These are phyloP conservation scores for Lepidopterella palustris DNA, from an alignment of 495 filamentous ascomycete species.

Conservation along the genomic window DNA sequence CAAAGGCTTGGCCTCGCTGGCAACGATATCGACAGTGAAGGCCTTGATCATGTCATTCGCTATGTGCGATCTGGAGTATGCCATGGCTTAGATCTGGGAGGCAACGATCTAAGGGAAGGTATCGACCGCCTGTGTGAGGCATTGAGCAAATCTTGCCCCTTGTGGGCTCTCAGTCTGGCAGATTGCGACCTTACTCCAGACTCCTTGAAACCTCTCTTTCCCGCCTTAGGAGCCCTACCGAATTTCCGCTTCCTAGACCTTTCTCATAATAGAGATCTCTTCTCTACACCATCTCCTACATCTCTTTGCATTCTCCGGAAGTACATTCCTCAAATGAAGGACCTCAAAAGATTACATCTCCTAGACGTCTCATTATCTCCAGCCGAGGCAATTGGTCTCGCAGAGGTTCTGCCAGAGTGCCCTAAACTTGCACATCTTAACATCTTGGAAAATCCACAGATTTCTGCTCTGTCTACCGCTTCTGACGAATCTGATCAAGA, in stretches of 20 bases:
- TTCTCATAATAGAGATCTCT: conserved; percentile 79
- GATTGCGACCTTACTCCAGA: conserved; percentile 73
- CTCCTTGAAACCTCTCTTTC: conserved; percentile 68
- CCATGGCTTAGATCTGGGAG: conserved; percentile 87
- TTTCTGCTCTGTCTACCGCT: conserved; percentile 61
- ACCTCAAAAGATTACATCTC: conserved; percentile 79
- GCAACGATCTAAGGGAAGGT: conserved; percentile 71
- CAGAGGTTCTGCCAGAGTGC: conserved; percentile 82
- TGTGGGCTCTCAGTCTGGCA: conserved; percentile 80
- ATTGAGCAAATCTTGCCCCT: conserved; percentile 53
- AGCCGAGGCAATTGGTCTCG: conserved; percentile 80
- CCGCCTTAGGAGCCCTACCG: conserved; percentile 61
- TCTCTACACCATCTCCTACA: conserved; percentile 58
- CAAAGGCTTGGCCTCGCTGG: conserved; percentile 74
- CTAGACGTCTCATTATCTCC: conserved; percentile 78
- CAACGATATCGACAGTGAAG: conserved; percentile 66
- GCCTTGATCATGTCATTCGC: conserved; percentile 65
- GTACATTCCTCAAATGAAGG: conserved; percentile 75
- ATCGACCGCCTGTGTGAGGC: conserved; percentile 60
- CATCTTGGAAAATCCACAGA: conserved; percentile 72
- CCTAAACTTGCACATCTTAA: conserved; percentile 79
- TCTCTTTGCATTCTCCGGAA: conserved; percentile 69
- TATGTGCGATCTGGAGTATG: conserved; percentile 70
- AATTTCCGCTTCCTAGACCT: conserved; percentile 85
- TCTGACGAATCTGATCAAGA: conserved; percentile 69